A percentile compares a stretch with the other conserved stretches of the same genome.
phyloP scores from a whole-genome alignment of 495 filamentous ascomycete species.

The Podospora australis region DNA sequence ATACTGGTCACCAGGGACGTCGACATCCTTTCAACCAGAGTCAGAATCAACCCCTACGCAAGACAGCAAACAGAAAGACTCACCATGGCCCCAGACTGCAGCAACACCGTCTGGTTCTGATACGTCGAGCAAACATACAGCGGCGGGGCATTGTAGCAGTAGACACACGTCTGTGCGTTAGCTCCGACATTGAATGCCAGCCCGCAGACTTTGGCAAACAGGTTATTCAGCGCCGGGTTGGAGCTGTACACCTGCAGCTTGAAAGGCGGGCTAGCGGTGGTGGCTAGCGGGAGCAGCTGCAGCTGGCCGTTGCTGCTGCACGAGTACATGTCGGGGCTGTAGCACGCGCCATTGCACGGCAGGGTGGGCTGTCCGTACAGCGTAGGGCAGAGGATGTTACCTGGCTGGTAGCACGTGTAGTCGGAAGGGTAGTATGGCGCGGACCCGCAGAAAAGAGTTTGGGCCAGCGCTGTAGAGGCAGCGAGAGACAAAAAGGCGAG shows the following conservation, averaged over 20 bases:
- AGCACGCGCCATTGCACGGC: neutral
- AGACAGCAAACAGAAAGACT: neutral
- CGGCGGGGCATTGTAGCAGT: neutral
- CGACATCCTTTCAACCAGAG: neutral
- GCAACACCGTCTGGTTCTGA: neutral
- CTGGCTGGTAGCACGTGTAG: neutral
- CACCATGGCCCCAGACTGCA: neutral
- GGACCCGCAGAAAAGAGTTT: neutral
- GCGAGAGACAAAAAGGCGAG: neutral
- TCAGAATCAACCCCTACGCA: neutral
- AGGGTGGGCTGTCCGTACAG: neutral
- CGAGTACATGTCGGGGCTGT: neutral
- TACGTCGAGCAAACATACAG: neutral
- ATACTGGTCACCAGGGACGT: neutral
- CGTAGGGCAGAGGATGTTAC: constrained; percentile 1
- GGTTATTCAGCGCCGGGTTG: neutral
- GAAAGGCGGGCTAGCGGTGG: neutral
- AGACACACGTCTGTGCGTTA: neutral
- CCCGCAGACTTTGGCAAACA: neutral
- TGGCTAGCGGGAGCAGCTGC: neutral
- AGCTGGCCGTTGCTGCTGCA: constrained; percentile 1
- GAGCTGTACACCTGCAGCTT: constrained; percentile 1
- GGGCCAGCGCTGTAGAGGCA: neutral
- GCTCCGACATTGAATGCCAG: neutral
- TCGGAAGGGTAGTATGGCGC: neutral